Conservation (phyloP, 2,329 filamentous ascomycete genomes). For the Colletotrichum lentis region DNA sequence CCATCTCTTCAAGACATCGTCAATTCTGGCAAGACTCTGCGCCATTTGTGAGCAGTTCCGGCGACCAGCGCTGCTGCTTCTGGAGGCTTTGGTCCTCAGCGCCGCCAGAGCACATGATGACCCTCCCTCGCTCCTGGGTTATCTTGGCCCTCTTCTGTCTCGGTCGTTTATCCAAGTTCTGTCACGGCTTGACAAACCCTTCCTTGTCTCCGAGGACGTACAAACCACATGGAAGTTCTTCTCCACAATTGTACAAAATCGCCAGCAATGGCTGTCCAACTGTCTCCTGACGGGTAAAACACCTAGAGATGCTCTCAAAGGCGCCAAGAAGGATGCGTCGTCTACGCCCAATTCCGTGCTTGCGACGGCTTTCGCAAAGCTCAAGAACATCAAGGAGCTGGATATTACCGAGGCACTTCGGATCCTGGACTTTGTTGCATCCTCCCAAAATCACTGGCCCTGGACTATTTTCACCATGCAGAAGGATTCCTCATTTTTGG, state of each 20-base stretch:
- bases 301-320: conserved; percentile 76
- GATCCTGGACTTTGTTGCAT: conserved; percentile 85
- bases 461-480: conserved; percentile 87
- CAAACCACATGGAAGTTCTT: conserved; percentile 84
- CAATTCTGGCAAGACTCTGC: conserved; percentile 79
- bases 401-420: conserved; percentile 73
- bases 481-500: conserved; percentile 76
- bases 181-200: conserved; percentile 78
- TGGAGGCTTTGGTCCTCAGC: conserved; percentile 77
- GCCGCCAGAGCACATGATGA: conserved; percentile 74
- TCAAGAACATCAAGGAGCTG: conserved; percentile 71
- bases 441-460: conserved; percentile 93
- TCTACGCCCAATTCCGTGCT: conserved; percentile 71
- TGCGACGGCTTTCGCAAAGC: conserved; percentile 73
- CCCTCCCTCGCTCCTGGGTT: conserved; percentile 91
- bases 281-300: conserved; percentile 89
- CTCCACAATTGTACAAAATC: conserved; percentile 83
- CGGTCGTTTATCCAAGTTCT: conserved; percentile 84
- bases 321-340: conserved; percentile 60
- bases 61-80: conserved; percentile 70
- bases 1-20: conserved; percentile 82
- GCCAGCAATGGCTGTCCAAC: conserved; percentile 96
- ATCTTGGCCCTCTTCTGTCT: conserved; percentile 82
- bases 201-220: conserved; percentile 70
- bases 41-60: conserved; percentile 73